Evolutionary conservation across 2,329 filamentous ascomycete genomes (phyloP), one percentile per base, ranked within the genome.

Genomic region (Coniochaeta ligniaria): DNA sequence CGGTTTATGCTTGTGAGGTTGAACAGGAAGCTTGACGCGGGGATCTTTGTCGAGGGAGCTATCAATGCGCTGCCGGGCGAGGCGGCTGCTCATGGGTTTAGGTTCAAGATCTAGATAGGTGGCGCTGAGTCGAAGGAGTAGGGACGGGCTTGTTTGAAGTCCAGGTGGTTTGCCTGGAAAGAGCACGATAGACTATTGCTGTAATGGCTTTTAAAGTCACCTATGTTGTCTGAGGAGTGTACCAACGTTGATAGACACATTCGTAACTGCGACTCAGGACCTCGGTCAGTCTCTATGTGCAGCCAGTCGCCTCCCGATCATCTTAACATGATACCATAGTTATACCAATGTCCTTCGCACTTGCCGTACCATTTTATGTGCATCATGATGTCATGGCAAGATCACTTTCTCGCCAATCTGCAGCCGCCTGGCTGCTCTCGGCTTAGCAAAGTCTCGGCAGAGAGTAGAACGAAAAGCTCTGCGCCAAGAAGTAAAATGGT

Each of bases 11-110:
- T 93, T 28, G 79, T 81, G 16, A 76, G 82, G 50, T 69, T 91
- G 66, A 93, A 92, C 68, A 85, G 81, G 76, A 90, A 85, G 72
- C 76, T 92, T 2, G 88, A 90, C 55, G 76, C 78, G 16, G 88
- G 87, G 0, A 82, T 88, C 65, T 74, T 68, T 36, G 80, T 84
- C 17, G 75, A 80, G 64, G 83, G 81, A 3, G 81, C 80, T 1
- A 80, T 87, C 63, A 84, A 86, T 64, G 75, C 76, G 8, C 73
- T 82, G 54, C 82, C 84, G 0, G 83, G 82, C 0, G 79, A 81
- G 65, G 84, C 81, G 24, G 80, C 76, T 12, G 75, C 80, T 60
- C 82, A 84, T 66, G 86, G 87, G 0, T 91, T 91, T 71, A 79
- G 87, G 38, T 91, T 89, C 69, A 80, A 86, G 71, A 69, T 88